A percentile compares a stretch with the other conserved stretches of the same genome.
Conservation (phyloP, 345 rosid genomes). For the Brassica incana region DNA sequence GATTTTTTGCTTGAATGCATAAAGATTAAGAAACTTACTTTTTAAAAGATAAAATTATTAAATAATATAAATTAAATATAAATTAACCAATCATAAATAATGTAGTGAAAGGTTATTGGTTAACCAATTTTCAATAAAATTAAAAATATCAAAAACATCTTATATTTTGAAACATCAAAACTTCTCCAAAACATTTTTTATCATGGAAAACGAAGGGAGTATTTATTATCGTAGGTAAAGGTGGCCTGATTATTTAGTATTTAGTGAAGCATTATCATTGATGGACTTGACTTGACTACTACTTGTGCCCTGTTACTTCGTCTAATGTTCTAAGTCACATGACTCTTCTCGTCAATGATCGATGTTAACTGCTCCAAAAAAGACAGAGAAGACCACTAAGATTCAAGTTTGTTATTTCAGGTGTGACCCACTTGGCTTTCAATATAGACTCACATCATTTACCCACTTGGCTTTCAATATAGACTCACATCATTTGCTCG, state of each 20-base stretch:
- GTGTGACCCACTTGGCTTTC: slow-evolving; percentile 11
- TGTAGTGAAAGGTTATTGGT: too few relatives aligned
- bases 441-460: neutral
- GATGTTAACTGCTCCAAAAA: neutral
- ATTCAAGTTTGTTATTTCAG: slow-evolving; percentile 29
- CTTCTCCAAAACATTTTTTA: too few relatives aligned
- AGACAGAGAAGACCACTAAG: neutral
- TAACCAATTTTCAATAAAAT: too few relatives aligned
- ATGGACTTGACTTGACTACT: slow-evolving; percentile 14
- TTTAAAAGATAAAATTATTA: too few relatives aligned
- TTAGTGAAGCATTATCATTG: neutral
- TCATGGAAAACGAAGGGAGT: too few relatives aligned
- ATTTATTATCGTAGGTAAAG: neutral
- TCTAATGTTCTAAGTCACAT: slow-evolving; percentile 29
- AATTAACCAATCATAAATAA: too few relatives aligned
- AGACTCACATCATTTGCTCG: neutral
- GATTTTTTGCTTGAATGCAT: too few relatives aligned
- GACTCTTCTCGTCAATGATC: slow-evolving; percentile 19
- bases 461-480: slow-evolving; percentile 4
- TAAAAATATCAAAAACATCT: too few relatives aligned
- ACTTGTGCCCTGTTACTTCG: slow-evolving; percentile 17
- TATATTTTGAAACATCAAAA: too few relatives aligned
- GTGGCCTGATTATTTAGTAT: neutral
- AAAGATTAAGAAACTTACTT: too few relatives aligned
- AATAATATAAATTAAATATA: too few relatives aligned